phyloP scores from a whole-genome alignment of 2,329 filamentous ascomycete species.

The Acarospora socialis region DNA sequence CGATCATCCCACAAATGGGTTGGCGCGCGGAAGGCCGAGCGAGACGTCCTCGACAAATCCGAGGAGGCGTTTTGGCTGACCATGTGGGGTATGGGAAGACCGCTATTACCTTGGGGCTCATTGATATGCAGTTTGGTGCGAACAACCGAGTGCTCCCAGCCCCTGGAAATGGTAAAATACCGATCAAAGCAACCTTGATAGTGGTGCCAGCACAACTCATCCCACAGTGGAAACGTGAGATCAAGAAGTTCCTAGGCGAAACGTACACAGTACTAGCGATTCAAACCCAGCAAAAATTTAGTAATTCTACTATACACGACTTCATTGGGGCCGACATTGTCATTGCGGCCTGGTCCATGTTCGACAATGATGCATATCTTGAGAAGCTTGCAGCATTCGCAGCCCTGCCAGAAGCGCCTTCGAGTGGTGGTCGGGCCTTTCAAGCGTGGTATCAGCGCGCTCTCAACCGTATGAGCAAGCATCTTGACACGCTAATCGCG shows the following conservation, averaged over 20 bases:
- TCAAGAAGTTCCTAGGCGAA: slow-evolving; percentile 33
- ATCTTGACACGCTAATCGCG: slow-evolving; percentile 24
- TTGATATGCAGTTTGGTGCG: slow-evolving; percentile 31
- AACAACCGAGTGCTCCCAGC: slow-evolving; percentile 10
- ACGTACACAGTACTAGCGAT: slow-evolving; percentile 34
- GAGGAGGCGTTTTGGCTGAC: slow-evolving; percentile 49
- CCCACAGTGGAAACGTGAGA: slow-evolving; percentile 44
- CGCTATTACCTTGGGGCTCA: slow-evolving; percentile 42
- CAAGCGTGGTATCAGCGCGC: slow-evolving; percentile 40
- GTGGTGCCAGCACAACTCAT: slow-evolving; percentile 42
- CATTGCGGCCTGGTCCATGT: slow-evolving; percentile 37
- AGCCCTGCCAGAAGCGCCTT: slow-evolving; percentile 29
- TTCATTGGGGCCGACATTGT: slow-evolving; percentile 40
- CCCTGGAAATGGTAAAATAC: slow-evolving; percentile 20
- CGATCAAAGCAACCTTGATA: slow-evolving; percentile 44
- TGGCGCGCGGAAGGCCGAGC: slow-evolving; percentile 45
- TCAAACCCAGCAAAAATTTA: slow-evolving; percentile 25
- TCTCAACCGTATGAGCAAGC: slow-evolving; percentile 26
- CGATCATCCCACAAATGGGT: slow-evolving; percentile 32
- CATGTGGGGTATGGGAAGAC: slow-evolving; percentile 56
- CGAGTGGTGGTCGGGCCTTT: slow-evolving; percentile 33
- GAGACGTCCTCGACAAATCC: slow-evolving; percentile 27
- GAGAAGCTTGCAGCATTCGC: slow-evolving; percentile 35
- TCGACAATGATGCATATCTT: slow-evolving; percentile 35
- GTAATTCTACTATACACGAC: slow-evolving; percentile 27